Evolutionary conservation across 192 early-diverging fungal species (phyloP), one percentile per base, ranked within the genome.

Genomic region (Linnemannia exigua): DNA sequence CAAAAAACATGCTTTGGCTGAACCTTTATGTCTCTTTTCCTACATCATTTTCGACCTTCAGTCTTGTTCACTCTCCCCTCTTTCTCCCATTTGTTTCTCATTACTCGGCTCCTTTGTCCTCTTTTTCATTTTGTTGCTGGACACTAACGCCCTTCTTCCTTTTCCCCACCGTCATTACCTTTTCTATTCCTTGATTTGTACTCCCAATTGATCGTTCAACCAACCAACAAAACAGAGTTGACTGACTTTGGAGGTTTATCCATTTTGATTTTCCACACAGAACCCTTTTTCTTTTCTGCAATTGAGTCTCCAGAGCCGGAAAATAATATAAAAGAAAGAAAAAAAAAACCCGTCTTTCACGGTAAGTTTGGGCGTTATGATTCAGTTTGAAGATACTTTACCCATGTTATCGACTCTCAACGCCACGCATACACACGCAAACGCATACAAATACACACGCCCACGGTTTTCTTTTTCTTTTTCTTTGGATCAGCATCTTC

Each of bases 191-290:
- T 6, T 9, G 5, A 9, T 44, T 71, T 46, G 36, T 8, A 25
- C 22, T 7, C 25, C 19, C 33, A 51, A 33, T 9, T n/a, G n/a
- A 20, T 22, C 37, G 36, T 50, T 51, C 51, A 52, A 25, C 8
- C 16, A 47, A 72, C 47, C 37, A 75, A 63, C n/a, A 51, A 75
- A 63, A 61, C 73, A 25, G 35, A 46, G 31, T 44, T 75, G 5
- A 35, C 37, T 69, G 17, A 63, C 36, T 38, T 69, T 69, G 22
- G 67, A 36, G 33, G 38, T 69, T 41, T 69, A 41, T 41, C 52
- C 51, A 58, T 72, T 46, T 63, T 63, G 58, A 63, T 63, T 63
- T 63, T 63, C 58, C 58, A 63, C 15, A 63, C 25, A 36, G 37
- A 58, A 63, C 31, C 25, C 28, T 44, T 44, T 31, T 25, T 61